Conservation (phyloP, 495 filamentous ascomycete genomes). For the Massariosphaeria phaeospora region DNA sequence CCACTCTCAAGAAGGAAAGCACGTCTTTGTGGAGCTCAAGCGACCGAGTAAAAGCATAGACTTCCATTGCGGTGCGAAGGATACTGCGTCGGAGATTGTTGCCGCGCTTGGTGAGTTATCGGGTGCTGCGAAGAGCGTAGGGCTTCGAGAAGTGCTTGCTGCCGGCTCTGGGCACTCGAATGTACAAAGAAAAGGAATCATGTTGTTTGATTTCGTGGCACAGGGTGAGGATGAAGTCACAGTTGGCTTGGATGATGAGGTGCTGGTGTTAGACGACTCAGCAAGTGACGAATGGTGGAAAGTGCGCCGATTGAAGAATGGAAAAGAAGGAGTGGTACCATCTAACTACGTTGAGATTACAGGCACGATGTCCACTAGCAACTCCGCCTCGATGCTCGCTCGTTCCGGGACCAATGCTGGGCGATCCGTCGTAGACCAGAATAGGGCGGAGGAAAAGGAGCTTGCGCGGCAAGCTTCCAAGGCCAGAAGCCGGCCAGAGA, state of each 20-base stretch:
- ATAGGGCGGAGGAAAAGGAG: conserved; percentile 75
- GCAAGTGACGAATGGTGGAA: conserved; percentile 99
- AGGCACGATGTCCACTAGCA: conserved; percentile 46
- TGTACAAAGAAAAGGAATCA: conserved; percentile 71
- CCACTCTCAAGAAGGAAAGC: conserved; percentile 96
- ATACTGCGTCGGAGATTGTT: conserved; percentile 91
- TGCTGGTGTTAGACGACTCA: conserved; percentile 79
- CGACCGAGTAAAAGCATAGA: conserved; percentile 88
- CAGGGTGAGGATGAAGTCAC: conserved; percentile 97
- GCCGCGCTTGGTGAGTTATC: conserved; percentile 81
- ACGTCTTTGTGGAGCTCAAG: conserved; percentile 91
- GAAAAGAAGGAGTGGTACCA: conserved; percentile 95
- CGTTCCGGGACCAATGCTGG: conserved; percentile 58
- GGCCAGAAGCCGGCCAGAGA: conserved; percentile 53
- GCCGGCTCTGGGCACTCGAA: conserved; percentile 60
- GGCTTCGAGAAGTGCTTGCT: conserved; percentile 78
- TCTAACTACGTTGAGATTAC: conserved; percentile 91
- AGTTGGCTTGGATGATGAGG: conserved; percentile 82
- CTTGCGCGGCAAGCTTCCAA: conserved; percentile 70
- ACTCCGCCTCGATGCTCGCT: conserved; percentile 41
- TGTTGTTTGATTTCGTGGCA: conserved; percentile 94
- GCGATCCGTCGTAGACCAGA: conserved; percentile 71
- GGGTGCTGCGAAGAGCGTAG: conserved; percentile 75
- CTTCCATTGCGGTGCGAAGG: conserved; percentile 95
- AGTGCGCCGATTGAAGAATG: conserved; percentile 82